These are phyloP conservation scores for Fusarium duplospermum DNA, from an alignment of 2,329 filamentous ascomycete genomes.

Conservation along the genomic window DNA sequence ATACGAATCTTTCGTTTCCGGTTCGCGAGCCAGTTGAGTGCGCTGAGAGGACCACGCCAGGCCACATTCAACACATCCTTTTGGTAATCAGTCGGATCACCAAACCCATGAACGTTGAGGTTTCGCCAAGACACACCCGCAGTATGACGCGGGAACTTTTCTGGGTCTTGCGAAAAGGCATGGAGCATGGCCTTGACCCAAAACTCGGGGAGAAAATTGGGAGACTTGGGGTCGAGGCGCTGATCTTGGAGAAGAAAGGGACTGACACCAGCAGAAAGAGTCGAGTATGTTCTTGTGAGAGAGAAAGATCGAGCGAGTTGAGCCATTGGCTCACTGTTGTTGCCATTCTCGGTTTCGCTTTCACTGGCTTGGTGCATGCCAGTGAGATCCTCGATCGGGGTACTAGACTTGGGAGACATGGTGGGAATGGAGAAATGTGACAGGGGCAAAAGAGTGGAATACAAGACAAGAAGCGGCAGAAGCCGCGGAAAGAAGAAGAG, in stretches of 20 bases:
- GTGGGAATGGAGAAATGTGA: not conserved
- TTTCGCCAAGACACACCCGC: constrained; percentile 27
- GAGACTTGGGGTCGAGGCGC: constrained; percentile 25
- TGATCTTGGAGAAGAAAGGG: constrained; percentile 22
- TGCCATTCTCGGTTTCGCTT: constrained; percentile 11
- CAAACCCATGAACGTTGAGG: constrained; percentile 23
- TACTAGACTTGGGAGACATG: not conserved
- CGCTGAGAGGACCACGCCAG: constrained; percentile 10
- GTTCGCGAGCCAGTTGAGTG: constrained; percentile 6
- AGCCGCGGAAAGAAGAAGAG: not conserved
- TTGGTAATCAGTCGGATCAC: constrained; percentile 21
- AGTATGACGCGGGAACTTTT: constrained; percentile 27
- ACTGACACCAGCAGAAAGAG: not conserved
- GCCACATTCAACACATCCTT: constrained; percentile 24
- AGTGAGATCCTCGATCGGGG: not conserved
- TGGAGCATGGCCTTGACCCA: constrained; percentile 28
- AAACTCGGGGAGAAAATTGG: constrained; percentile 14
- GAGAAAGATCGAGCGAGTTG: constrained; percentile 33
- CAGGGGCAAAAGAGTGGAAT: not conserved
- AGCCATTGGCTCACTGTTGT: constrained; percentile 9
- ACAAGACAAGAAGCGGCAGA: not conserved
- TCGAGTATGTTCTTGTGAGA: constrained; percentile 20
- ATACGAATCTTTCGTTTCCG: constrained; percentile 23
- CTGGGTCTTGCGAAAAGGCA: constrained; percentile 29
- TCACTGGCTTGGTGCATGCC: not conserved